Evolutionary conservation across 768 basidiomycete species (phyloP).

Genomic region (Termitomyces sp.): DNA sequence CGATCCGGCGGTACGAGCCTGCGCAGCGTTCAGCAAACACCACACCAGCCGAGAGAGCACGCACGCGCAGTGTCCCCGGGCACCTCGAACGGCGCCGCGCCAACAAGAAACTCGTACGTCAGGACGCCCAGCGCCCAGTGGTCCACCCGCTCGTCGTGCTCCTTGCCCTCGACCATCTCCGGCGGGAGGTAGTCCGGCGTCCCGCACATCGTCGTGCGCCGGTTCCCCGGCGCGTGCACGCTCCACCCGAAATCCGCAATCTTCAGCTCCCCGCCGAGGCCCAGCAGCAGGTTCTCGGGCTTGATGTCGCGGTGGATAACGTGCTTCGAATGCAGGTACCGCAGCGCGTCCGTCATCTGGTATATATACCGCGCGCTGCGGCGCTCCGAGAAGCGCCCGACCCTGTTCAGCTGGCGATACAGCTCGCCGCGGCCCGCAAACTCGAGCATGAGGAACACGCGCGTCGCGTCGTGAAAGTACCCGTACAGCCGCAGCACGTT

Average conservation of each 20-base stretch:
- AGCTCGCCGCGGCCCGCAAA: constrained; percentile 96
- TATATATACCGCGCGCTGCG: constrained; percentile 87
- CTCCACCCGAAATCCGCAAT: constrained; percentile 99
- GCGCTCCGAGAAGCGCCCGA: constrained; percentile 83
- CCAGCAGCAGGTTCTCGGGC: constrained; percentile 93
- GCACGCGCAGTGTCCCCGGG: constrained; percentile 66
- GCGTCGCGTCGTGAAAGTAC: constrained; percentile 96
- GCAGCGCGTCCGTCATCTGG: constrained; percentile 96
- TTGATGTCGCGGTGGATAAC: constrained; percentile 99
- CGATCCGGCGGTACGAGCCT: constrained; percentile 90
- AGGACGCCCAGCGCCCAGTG: constrained; percentile 96
- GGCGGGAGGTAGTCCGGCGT: constrained; percentile 96
- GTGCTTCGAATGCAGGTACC: constrained; percentile 92
- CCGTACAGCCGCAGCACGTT: constrained; percentile 92
- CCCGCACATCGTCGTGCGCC: constrained; percentile 88
- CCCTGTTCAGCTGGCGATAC: constrained; percentile 89
- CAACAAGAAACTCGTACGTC: constrained; percentile 89
- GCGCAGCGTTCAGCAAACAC: background rate
- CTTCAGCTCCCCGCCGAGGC: constrained; percentile 94
- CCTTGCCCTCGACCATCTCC: constrained; percentile 94
- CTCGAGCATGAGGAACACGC: constrained; percentile 97
- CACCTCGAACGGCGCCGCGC: constrained; percentile 79
- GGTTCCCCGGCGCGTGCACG: constrained; percentile 89
- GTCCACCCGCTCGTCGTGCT: constrained; percentile 87
- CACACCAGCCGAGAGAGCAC: background rate